Conservation (phyloP, 106 monocot genomes). For the Hemerocallis citrina region DNA sequence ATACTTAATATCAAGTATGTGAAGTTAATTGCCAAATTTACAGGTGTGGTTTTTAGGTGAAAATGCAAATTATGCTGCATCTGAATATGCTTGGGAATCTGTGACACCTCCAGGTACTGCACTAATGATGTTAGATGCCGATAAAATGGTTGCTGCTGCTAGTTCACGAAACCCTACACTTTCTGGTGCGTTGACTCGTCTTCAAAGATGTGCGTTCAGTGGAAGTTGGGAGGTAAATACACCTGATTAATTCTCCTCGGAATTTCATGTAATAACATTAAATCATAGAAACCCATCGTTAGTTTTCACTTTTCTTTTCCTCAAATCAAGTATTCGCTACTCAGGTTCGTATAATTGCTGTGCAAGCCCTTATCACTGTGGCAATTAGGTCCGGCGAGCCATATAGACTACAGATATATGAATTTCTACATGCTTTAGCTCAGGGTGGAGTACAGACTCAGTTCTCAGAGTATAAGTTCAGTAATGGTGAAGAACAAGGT, state of each 20-base stretch:
- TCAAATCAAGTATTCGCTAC: background rate
- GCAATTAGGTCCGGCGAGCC: constrained; percentile 97
- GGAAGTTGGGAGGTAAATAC: constrained; percentile 97
- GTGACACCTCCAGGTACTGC: constrained; percentile 99
- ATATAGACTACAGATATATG: constrained; percentile 93
- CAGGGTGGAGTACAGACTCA: constrained; percentile 91
- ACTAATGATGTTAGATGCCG: constrained; percentile 97
- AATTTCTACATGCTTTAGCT: constrained; percentile 92
- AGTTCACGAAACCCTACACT: constrained; percentile 97
- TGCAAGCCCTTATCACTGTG: constrained; percentile 81
- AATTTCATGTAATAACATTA: background rate
- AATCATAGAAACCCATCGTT: background rate
- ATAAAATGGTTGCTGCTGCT: constrained; percentile 99
- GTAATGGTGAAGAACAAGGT: constrained; percentile 99
- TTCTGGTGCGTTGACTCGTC: constrained; percentile 86
- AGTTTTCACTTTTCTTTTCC: background rate
- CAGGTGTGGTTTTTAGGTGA: constrained; percentile 99
- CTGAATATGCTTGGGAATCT: constrained; percentile 99
- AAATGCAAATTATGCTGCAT: constrained; percentile 99
- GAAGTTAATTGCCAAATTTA: background rate
- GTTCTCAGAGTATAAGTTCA: constrained; percentile 73
- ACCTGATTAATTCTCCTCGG: background rate
- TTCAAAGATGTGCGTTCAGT: constrained; percentile 97
- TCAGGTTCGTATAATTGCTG: constrained; percentile 88
- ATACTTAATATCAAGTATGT: background rate